Evolutionary conservation across 306 rosid species (phyloP), one percentile per base, ranked within the genome.

Genomic region (Ceratonia siliqua): DNA sequence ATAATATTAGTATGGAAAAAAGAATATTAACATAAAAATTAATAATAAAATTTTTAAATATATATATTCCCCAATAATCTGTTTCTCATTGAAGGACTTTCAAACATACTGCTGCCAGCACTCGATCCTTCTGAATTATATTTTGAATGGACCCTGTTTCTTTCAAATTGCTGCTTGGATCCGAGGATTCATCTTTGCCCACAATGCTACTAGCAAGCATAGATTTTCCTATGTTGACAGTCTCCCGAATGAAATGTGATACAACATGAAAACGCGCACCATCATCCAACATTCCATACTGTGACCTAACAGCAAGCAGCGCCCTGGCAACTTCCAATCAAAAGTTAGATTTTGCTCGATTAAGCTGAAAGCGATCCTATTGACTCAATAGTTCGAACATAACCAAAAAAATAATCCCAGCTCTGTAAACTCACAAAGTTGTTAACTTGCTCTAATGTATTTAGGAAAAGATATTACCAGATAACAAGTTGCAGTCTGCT

Each of bases 201-300:
- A 85, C 70, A 55, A 91, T 82, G 80, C 93, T 92, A 46, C 91
- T 86, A 57, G 92, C 98, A 82, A 94, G 96, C 88, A 94, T 81
- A 75, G 91, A 83, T 82, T 94, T 94, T 69, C 98, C 93, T 69
- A 86, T 81, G 58, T 76, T 90, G 49, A 94, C 90, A 69, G 95
- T 88, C 81, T 90, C 98, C 15, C 95, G 90, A 68, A 94, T 87
- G 90, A 92, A 86, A 84, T 91, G 96, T 18, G 98, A 88, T 82
- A 94, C 78, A 61, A 91, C 91, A 80, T 94, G 98, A 85, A 94
- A 87, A 77, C 96, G 98, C 63, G 96, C 90, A 77, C 90, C 98
- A 36, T 87, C 92, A 79, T 94, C 87, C 82, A 92, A 81, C 88
- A 85, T 70, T 73, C 94, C 91, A 56, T 80, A 94, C 85, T 94